A percentile compares a stretch with the other conserved stretches of the same genome.
These are phyloP conservation scores for Aspergillus jensenii DNA, from an alignment of 2,329 filamentous ascomycete species.

Conservation along the genomic window DNA sequence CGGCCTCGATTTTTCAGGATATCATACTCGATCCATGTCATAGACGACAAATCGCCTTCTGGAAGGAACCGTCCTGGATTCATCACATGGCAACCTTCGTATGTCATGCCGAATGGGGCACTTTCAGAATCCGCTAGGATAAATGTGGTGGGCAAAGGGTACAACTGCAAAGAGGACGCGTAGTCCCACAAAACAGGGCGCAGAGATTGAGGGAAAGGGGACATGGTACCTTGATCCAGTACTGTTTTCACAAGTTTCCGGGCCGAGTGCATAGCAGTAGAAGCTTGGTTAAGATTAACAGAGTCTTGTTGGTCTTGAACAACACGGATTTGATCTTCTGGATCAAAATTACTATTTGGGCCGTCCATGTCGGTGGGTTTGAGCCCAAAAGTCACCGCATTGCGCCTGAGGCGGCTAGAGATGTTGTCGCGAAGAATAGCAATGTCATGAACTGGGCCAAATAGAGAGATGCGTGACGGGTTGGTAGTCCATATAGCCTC, in stretches of 20 bases:
- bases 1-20: slow-evolving; percentile 60
- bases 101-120: slow-evolving; percentile 81
- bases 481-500: slow-evolving; percentile 88
- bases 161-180: slow-evolving; percentile 72
- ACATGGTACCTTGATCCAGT: slow-evolving; percentile 84
- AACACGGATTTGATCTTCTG: slow-evolving; percentile 26
- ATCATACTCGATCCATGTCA: slow-evolving; percentile 87
- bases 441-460: slow-evolving; percentile 85
- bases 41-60: slow-evolving; percentile 65
- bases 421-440: slow-evolving; percentile 87
- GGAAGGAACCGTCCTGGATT: slow-evolving; percentile 82
- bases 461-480: slow-evolving; percentile 76
- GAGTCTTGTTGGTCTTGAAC: slow-evolving; percentile 18
- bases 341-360: slow-evolving; percentile 29
- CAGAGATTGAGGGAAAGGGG: slow-evolving; percentile 77
- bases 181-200: slow-evolving; percentile 92
- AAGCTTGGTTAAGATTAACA: slow-evolving; percentile 18
- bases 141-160: slow-evolving; percentile 82
- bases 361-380: slow-evolving; percentile 23
- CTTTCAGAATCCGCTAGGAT: slow-evolving; percentile 80
- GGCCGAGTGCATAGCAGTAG: slow-evolving; percentile 50
- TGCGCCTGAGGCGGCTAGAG: slow-evolving; percentile 72
- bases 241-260: slow-evolving; percentile 85
- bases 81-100: slow-evolving; percentile 94
- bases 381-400: slow-evolving; percentile 67